Base-by-base conservation (phyloP, 371 early-diverging fungal genomes). In the Mucor mucedo region DNA sequence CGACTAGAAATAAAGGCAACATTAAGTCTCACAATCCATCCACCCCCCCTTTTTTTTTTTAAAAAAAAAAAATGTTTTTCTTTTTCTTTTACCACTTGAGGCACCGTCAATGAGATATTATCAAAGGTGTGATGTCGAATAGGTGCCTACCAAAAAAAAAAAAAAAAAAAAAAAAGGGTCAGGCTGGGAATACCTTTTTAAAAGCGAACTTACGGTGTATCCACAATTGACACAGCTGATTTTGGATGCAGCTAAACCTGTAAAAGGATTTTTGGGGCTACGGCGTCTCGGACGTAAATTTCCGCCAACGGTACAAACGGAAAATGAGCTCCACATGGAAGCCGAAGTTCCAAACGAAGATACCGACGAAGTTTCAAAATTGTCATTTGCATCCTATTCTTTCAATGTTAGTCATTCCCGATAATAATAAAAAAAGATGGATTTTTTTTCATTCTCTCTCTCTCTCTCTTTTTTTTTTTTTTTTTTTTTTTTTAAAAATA, bases 121-220 rank as follows among this genome's bases (percentile, higher is more conserved):
- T 93, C 92, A 77, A 93, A 93, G 14, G 91, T 84, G 67, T 91
- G 89, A 60, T 93, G 94, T 29, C 93, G 84, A 55, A 93, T 85
- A 7, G 92, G 89, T 56, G 89, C 91, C 69, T 78, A 58, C 21
- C 21, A 0, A 21, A 21, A 21, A 41, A 5, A 49, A 10, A 49
- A 0, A 21, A 21, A 21, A 41, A 5, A 49, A 10, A 49, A 5
- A 48, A 40, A 39, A 21, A 5, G 38, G 11, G 30, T 11, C 11
- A 2, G 32, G n/a, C 5, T 9, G 30, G 2, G 9, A n/a, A 21
- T 27, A 47, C 11, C 10, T 27, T 41, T 42, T 30, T 16, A 32
- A 14, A 21, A 5, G 33, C 29, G 5, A 66, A 66, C 52, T 66
- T 77, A 77, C 84, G 9, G 90, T 93, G 59, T 92, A 90, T 5